Percentiles rank a stretch among this genome's conserved stretches.
phyloP scores from a whole-genome alignment of 768 basidiomycete genomes.

The Naganishia antarctica region DNA sequence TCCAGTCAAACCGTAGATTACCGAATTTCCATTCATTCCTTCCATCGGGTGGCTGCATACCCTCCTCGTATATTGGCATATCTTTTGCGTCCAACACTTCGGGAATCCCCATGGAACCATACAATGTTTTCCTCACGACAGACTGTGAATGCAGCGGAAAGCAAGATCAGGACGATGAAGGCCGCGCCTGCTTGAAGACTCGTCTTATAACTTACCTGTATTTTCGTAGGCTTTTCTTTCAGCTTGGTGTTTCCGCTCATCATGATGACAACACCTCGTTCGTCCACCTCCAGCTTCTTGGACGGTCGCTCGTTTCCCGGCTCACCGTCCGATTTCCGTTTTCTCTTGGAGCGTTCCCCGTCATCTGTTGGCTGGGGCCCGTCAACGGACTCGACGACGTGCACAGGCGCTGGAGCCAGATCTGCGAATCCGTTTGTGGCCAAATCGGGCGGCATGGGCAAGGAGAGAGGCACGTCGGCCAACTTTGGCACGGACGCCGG shows the following conservation, averaged over 20 bases:
- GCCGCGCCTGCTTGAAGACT: no score
- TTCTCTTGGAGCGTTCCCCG: background rate
- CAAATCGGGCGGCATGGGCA: background rate
- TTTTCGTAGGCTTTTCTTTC: conserved; percentile 15
- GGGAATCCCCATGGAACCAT: conserved; percentile 16
- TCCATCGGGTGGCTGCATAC: conserved; percentile 21
- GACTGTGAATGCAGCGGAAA: background rate
- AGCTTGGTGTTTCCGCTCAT: conserved; percentile 17
- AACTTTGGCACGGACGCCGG: no score
- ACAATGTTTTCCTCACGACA: conserved; percentile 21
- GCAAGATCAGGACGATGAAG: no score
- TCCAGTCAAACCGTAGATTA: conserved; percentile 26
- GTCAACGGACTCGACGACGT: background rate
- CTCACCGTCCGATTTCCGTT: conserved; percentile 1
- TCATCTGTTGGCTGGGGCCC: background rate
- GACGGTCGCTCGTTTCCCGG: background rate
- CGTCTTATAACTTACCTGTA: background rate
- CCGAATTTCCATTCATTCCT: conserved; percentile 22
- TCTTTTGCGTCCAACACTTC: background rate
- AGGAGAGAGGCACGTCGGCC: background rate
- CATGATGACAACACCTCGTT: conserved; percentile 24
- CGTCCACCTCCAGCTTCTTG: conserved; percentile 19
- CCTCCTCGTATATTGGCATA: conserved; percentile 21
- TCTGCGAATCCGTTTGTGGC: background rate
- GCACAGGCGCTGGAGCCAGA: background rate